Evolutionary conservation across 2,329 filamentous ascomycete species (phyloP).

Genomic region (Colletotrichum godetiae): DNA sequence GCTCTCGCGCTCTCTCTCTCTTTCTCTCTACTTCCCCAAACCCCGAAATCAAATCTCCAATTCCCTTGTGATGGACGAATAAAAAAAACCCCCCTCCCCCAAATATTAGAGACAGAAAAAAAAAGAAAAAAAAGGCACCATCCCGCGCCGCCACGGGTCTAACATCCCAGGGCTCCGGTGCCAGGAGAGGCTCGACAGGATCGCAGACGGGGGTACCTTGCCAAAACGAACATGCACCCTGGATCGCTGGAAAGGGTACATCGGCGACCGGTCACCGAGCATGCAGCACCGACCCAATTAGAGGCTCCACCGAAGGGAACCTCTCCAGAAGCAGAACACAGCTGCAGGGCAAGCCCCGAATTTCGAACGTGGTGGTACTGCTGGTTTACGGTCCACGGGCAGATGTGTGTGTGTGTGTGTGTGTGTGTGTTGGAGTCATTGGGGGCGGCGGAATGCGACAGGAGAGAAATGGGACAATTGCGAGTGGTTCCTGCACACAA

Average conservation of each 20-base stretch:
- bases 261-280: slow-evolving; percentile 34
- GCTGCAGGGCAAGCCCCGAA: slow-evolving; percentile 11
- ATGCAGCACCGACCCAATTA: slow-evolving; percentile 27
- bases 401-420: background rate
- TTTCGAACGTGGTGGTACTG: background rate
- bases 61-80: too few species aligned
- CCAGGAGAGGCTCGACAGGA: slow-evolving; percentile 6
- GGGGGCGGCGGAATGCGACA: background rate
- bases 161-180: slow-evolving; percentile 26
- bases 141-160: slow-evolving; percentile 8
- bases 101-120: background rate
- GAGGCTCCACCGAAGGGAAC: slow-evolving; percentile 25
- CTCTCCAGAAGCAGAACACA: slow-evolving; percentile 9
- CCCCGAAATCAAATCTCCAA: background rate
- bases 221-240: background rate
- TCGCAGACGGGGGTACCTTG: background rate
- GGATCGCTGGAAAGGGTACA: background rate
- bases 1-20: too few species aligned
- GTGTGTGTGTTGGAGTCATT: background rate
- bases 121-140: background rate
- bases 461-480: background rate
- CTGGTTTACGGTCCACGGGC: background rate
- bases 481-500: too few species aligned
- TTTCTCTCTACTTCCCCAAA: background rate
- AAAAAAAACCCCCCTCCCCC: background rate